Evolutionary conservation across 768 basidiomycete species (phyloP).

Genomic region (Rhizopogon rudus): DNA sequence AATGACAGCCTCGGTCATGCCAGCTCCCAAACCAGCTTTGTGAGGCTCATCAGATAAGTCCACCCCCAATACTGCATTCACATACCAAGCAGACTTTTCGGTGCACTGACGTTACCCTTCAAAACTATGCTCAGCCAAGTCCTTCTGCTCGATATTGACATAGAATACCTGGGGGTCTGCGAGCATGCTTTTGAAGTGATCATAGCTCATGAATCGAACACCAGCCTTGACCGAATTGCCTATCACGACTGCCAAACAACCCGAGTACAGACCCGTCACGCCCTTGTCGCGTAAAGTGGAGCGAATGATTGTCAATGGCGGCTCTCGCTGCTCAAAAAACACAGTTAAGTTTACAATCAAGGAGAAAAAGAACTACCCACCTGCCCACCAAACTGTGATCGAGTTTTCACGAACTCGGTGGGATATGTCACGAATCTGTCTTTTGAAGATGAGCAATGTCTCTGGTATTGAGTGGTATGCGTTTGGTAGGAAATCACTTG

Average conservation of each 20-base stretch:
- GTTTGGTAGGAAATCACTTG: neutral
- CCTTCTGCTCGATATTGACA: too few relatives aligned
- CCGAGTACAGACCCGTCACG: constrained; percentile 84
- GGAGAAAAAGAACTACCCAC: constrained; percentile 26
- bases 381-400: constrained; percentile 86
- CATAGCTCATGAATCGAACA: constrained; percentile 93
- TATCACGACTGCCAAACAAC: constrained; percentile 82
- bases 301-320: constrained; percentile 68
- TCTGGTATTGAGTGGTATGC: neutral
- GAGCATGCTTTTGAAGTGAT: constrained; percentile 80
- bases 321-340: constrained; percentile 42
- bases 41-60: neutral
- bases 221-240: constrained; percentile 95
- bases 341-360: neutral
- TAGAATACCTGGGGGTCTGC: constrained; percentile 71
- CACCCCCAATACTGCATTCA: neutral
- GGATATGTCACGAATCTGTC: constrained; percentile 81
- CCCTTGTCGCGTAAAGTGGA: constrained; percentile 76
- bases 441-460: constrained; percentile 25
- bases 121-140: neutral
- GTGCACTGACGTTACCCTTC: constrained; percentile 88
- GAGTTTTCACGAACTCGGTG: constrained; percentile 90
- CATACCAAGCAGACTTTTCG: constrained; percentile 76
- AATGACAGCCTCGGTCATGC: constrained; percentile 87
- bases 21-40: constrained; percentile 77